Percentiles rank a stretch among this genome's conserved stretches.
phyloP scores from a whole-genome alignment of 2,329 filamentous ascomycete genomes.

The Ceratocystis cacaofunesta region DNA sequence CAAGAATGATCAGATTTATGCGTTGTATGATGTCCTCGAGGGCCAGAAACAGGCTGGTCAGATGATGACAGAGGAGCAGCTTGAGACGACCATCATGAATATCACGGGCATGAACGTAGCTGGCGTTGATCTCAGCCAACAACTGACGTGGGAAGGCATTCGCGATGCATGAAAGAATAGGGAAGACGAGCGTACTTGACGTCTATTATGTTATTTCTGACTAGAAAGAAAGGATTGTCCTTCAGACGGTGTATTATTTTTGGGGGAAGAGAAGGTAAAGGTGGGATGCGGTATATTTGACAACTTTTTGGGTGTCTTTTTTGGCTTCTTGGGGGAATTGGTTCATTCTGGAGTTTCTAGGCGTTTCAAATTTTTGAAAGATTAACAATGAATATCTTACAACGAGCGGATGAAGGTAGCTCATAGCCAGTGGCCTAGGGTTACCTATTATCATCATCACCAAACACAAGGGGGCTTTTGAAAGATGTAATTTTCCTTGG shows the following conservation, averaged over 20 bases:
- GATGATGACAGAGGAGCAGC: constrained; percentile 45
- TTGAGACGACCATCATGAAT: constrained; percentile 48
- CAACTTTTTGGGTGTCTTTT: constrained; percentile 9
- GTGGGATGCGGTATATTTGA: background rate
- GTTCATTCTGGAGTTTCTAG: constrained; percentile 2
- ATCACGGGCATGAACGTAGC: constrained; percentile 33
- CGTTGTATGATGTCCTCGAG: constrained; percentile 69
- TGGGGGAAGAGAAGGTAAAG: background rate
- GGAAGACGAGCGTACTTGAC: background rate
- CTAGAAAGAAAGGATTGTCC: background rate
- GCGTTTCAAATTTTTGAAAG: constrained; percentile 11
- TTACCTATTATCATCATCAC: background rate
- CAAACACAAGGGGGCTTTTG: background rate
- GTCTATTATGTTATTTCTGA: background rate
- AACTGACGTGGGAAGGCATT: constrained; percentile 31
- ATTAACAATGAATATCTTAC: background rate
- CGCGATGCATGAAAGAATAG: constrained; percentile 19
- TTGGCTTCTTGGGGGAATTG: background rate
- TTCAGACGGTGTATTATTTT: constrained; percentile 9
- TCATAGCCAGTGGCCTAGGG: background rate
- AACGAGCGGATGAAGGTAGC: background rate
- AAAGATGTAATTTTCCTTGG: background rate
- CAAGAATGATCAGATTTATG: constrained; percentile 69
- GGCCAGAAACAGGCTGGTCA: constrained; percentile 55
- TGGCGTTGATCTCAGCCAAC: constrained; percentile 27